These are phyloP conservation scores for Escallonia herrerae DNA, from an alignment of 129 eudicot genomes.

Conservation along the genomic window DNA sequence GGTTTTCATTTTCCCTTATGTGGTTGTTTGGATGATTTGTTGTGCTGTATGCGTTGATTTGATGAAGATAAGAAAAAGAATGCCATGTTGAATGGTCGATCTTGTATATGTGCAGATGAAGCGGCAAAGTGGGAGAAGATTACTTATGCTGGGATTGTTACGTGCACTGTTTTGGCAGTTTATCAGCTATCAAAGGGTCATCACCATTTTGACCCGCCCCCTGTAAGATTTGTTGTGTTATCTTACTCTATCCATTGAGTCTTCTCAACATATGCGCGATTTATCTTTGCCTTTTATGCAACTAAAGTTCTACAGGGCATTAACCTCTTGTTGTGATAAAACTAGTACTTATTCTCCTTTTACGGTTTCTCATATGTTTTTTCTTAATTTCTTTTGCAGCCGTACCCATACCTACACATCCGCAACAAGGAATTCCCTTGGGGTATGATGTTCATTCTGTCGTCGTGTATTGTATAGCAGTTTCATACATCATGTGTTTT, in stretches of 20 bases:
- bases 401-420: slow-evolving; percentile 36
- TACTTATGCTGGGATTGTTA: slow-evolving; percentile 23
- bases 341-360: neutral
- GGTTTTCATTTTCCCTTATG: neutral
- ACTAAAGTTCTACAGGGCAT: neutral
- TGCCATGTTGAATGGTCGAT: neutral
- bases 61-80: neutral
- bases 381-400: slow-evolving; percentile 14
- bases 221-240: slow-evolving; percentile 18
- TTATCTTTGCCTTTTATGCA: neutral
- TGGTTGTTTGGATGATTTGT: neutral
- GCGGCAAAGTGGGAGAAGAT: slow-evolving; percentile 39
- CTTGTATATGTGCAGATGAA: slow-evolving; percentile 22
- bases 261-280: neutral
- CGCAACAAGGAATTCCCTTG: slow-evolving; percentile 48
- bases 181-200: slow-evolving; percentile 32
- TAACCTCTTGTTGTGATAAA: too few relatives aligned
- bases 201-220: slow-evolving; percentile 34
- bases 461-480: neutral
- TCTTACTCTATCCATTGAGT: neutral
- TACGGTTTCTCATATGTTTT: neutral
- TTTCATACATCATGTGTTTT: too few relatives aligned
- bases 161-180: slow-evolving; percentile 23
- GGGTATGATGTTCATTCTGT: slow-evolving; percentile 20
- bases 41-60: neutral